Percentiles rank a stretch among this genome's conserved stretches.
These are phyloP conservation scores for Baeospora myosura DNA, from an alignment of 1,284 basidiomycete species.

Conservation along the genomic window DNA sequence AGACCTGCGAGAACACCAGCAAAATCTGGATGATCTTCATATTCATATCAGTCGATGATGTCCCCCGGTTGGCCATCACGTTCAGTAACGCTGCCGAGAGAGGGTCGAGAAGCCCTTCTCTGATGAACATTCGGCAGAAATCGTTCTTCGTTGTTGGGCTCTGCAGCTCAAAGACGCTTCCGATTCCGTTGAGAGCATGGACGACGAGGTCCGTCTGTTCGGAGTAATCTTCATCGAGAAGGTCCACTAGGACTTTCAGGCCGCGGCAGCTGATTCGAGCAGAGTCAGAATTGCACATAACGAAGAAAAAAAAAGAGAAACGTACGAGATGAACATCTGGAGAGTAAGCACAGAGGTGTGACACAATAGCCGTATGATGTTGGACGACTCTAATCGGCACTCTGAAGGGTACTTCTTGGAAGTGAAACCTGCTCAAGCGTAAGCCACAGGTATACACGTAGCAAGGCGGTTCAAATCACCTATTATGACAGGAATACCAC, in stretches of 20 bases:
- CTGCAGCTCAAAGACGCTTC: conserved; percentile 90
- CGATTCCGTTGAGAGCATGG: conserved; percentile 90
- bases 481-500: conserved; percentile 90
- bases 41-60: conserved; percentile 69
- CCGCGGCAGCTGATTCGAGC: conserved; percentile 70
- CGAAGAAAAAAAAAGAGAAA: conserved; percentile 14
- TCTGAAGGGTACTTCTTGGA: conserved; percentile 92
- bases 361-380: conserved; percentile 88
- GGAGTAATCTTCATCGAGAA: conserved; percentile 92
- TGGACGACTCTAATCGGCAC: conserved; percentile 90
- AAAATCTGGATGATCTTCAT: conserved; percentile 86
- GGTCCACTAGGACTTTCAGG: conserved; percentile 87
- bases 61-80: conserved; percentile 72
- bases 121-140: conserved; percentile 96
- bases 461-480: conserved; percentile 35
- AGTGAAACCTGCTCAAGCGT: conserved; percentile 60
- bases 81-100: conserved; percentile 84
- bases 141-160: conserved; percentile 96
- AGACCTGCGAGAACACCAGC: conserved; percentile 90
- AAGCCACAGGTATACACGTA: neutral
- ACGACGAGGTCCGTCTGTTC: conserved; percentile 88
- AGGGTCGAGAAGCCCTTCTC: conserved; percentile 90
- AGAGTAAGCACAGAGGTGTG: conserved; percentile 89
- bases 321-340: conserved; percentile 96
- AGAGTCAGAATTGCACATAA: conserved; percentile 3